Conservation (phyloP, 139 green algal species). For the Picochlorum sp. region DNA sequence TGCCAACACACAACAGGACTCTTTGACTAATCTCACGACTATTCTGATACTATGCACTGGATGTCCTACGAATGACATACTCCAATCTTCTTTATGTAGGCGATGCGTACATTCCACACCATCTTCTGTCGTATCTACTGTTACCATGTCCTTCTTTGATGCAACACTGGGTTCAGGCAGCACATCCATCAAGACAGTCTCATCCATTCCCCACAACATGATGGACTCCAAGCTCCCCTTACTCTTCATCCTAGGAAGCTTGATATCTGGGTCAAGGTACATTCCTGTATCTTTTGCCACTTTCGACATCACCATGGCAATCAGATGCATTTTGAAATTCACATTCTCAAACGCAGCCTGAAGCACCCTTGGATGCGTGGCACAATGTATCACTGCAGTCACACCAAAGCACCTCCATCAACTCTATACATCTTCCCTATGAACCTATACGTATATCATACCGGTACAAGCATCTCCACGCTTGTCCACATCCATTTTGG, state of each 20-base stretch:
- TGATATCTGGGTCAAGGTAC: conserved; percentile 2
- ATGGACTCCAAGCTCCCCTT: neutral
- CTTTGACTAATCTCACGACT: neutral
- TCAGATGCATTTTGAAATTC: conserved; percentile 5
- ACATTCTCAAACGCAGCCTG: neutral
- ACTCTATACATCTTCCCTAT: too few species aligned
- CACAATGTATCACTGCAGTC: conserved; percentile 6
- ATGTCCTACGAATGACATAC: neutral
- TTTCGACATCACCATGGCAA: neutral
- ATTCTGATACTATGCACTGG: neutral
- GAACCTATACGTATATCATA: too few species aligned
- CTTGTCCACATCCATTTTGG: too few species aligned
- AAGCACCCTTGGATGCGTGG: neutral
- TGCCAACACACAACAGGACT: neutral
- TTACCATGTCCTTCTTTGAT: too few species aligned
- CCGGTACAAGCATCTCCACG: too few species aligned
- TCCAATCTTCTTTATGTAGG: neutral
- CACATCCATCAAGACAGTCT: neutral
- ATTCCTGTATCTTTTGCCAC: neutral
- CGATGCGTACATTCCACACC: neutral
- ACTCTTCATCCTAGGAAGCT: conserved; percentile 11
- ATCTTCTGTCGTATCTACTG: neutral
- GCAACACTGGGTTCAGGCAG: neutral
- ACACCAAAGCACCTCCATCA: neutral
- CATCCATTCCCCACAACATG: too few species aligned